Conservation (phyloP, 306 rosid genomes). For the Nissolia schottii region DNA sequence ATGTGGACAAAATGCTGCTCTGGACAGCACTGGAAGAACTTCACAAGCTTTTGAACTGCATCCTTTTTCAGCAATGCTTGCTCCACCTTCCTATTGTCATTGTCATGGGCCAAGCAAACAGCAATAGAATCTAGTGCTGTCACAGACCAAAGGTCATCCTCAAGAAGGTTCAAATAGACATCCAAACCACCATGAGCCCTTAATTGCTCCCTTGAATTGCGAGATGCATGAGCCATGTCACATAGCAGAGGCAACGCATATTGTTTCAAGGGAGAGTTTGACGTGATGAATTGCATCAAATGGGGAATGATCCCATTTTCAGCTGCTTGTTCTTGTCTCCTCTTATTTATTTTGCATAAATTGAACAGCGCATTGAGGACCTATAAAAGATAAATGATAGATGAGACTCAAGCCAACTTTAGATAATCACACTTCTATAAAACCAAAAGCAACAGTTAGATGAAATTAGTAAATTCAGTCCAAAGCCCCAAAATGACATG, state of each 20-base stretch:
- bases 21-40: slow-evolving; percentile 93
- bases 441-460: not conserved
- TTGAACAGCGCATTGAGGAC: slow-evolving; percentile 92
- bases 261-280: slow-evolving; percentile 83
- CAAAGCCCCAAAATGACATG: not conserved
- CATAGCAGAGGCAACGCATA: slow-evolving; percentile 90
- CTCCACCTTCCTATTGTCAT: slow-evolving; percentile 90
- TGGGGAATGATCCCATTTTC: slow-evolving; percentile 99
- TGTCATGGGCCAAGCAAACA: slow-evolving; percentile 94
- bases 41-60: slow-evolving; percentile 94
- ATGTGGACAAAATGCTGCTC: slow-evolving; percentile 94
- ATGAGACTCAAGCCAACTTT: slow-evolving; percentile 22
- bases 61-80: slow-evolving; percentile 92
- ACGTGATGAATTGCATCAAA: slow-evolving; percentile 85
- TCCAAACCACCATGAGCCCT: slow-evolving; percentile 99
- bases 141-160: slow-evolving; percentile 93
- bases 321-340: slow-evolving; percentile 99
- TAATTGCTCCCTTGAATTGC: slow-evolving; percentile 96
- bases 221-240: slow-evolving; percentile 99
- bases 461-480: not conserved
- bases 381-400: slow-evolving; percentile 37
- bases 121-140: slow-evolving; percentile 96
- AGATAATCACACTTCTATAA: not conserved
- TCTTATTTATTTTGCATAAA: slow-evolving; percentile 96
- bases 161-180: slow-evolving; percentile 94